phyloP scores from a whole-genome alignment of 192 early-diverging fungal genomes.

The Gonapodya prolifera region DNA sequence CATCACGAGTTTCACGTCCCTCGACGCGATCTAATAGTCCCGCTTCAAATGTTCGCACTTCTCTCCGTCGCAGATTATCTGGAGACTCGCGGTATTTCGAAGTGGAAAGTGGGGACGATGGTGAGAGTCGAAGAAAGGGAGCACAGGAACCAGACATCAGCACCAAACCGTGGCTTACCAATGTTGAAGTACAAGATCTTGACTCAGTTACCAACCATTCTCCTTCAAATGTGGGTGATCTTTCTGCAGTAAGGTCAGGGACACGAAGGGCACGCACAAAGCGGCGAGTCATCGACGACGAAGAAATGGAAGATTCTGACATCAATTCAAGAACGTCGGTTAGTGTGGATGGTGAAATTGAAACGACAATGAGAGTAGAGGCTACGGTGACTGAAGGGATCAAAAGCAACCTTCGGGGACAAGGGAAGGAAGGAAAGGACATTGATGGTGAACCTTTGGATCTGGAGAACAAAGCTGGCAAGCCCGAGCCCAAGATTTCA shows the following conservation, averaged over 20 bases:
- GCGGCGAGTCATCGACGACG: neutral
- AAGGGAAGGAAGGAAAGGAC: too few relatives aligned
- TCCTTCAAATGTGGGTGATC: neutral
- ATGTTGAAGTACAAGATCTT: too few relatives aligned
- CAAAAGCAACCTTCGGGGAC: too few relatives aligned
- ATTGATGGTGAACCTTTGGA: too few relatives aligned
- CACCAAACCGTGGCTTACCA: too few relatives aligned
- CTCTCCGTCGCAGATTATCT: neutral
- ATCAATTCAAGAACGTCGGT: neutral
- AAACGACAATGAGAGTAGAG: too few relatives aligned
- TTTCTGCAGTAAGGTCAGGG: neutral
- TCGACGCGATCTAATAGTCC: neutral
- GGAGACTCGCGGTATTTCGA: neutral
- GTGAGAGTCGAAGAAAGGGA: neutral
- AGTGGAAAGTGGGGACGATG: neutral
- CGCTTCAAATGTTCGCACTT: neutral
- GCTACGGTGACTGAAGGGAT: too few relatives aligned
- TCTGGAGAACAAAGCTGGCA: too few relatives aligned
- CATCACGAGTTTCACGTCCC: neutral
- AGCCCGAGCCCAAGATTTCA: too few relatives aligned
- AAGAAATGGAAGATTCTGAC: neutral
- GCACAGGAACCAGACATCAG: neutral
- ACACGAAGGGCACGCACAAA: neutral
- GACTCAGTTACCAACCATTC: too few relatives aligned
- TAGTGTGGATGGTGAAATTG: neutral